Evolutionary conservation across 768 basidiomycete species (phyloP), one percentile per base, ranked within the genome.

Genomic region (Leccinum olivaceopallidum): DNA sequence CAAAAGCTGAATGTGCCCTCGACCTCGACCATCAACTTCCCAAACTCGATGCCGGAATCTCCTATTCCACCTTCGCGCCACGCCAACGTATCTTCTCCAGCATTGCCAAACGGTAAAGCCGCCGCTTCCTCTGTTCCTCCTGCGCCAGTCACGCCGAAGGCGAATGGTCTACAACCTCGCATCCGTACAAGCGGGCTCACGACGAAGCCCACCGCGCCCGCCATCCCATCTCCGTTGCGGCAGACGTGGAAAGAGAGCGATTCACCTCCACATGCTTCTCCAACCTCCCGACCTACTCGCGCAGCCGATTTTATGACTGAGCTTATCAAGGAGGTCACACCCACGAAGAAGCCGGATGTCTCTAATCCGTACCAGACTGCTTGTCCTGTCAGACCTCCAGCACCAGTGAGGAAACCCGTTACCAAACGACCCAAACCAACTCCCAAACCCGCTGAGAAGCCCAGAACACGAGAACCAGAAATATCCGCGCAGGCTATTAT

Each of bases 301-400:
- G 84, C 88, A 6, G 90, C 89, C 12, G 83, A 78, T 67, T 83
- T 85, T 56, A 85, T 90, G 82, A 79, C 85, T 2, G 85, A 85
- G 56, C 77, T 92, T 56, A 85, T 90, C 64, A 87, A 88, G 71
- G 87, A 88, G 64, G 84, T 82, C 8, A 86, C 87, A 0, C 87
- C 88, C 0, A 79, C 83, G 14, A 85, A 82, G 72, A 85, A 78
- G 60, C 80, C 83, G 22, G 90, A 89, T 65, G 80, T 91, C 48
- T 83, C 83, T 55, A 93, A 93, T 70, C 91, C 91, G 0, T 92
- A 93, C 67, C 87, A 92, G 70, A 80, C 82, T 20, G 85, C 86
- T 16, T 89, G 83, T 65, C 89, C 89, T 42, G 82, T 89, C 20
- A 77, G 79, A 50, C 79, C 79, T 12, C 79, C 81, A 3, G 73